phyloP scores from a whole-genome alignment of 768 basidiomycete species.

The Mycena filopes region DNA sequence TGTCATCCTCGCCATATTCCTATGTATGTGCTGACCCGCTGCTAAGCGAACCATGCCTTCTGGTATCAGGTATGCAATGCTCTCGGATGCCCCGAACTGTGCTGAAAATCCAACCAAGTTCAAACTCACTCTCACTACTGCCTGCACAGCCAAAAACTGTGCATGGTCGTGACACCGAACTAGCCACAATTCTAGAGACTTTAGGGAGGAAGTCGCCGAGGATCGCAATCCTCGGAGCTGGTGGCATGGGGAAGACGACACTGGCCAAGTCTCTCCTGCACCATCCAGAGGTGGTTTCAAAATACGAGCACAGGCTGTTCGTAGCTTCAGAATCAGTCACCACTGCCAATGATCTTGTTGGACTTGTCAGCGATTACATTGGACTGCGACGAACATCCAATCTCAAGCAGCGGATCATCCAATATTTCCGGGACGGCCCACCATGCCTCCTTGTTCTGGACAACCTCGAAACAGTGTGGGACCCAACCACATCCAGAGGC shows the following conservation, averaged over 20 bases:
- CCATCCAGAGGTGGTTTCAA: neutral
- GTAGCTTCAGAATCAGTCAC: neutral
- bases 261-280: constrained; percentile 5
- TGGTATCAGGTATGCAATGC: neutral
- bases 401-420: constrained; percentile 2
- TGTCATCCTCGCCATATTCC: neutral
- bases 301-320: constrained; percentile 8
- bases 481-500: neutral
- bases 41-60: neutral
- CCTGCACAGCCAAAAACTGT: constrained; percentile 9
- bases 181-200: neutral
- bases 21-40: neutral
- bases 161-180: constrained; percentile 16
- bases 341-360: neutral
- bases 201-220: neutral
- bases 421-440: neutral
- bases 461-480: constrained; percentile 19
- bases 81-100: no score
- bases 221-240: constrained; percentile 15
- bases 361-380: neutral
- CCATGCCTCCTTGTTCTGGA: constrained; percentile 7
- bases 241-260: constrained; percentile 2
- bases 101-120: no score
- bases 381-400: constrained; percentile 15
- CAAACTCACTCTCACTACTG: constrained; percentile 12